Base-by-base conservation (phyloP, 139 green algal genomes). In the Ettlia oleoabundans region DNA sequence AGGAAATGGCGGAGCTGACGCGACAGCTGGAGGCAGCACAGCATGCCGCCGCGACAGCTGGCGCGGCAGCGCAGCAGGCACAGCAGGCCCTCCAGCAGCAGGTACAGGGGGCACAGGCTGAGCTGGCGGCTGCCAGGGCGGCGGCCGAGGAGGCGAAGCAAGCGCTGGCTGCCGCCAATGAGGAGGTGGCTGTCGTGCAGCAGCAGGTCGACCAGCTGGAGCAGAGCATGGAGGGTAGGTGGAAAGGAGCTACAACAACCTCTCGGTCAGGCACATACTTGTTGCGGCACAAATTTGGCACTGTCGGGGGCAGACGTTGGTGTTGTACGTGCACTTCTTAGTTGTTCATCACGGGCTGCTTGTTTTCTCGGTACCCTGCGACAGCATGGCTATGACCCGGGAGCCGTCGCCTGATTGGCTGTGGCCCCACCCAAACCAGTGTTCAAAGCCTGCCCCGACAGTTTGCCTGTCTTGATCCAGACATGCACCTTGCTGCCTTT, bases 161-260 rank as follows among this genome's bases (percentile, higher is more conserved):
- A 24, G 71, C 71, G 47, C 71, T 63, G 47, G 18, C 42, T 30
- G 71, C 58, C 32, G 30, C 41, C 1, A 42, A 41, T 6, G 65
- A 72, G 65, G 65, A 52, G 65, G 65, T 42, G 35, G 15, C 10
- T 47, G 18, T 15, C 1, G 32, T 72, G 65, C 35, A 19, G 65
- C 32, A 72, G 65, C 65, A 72, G 37, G 32, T 72, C 6, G 65
- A 28, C 18, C 55, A 65, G 55, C 55, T 65, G 55, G 55, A 65
- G 55, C 18, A 65, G 18, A 65, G 55, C 55, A 65, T 65, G 55
- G 21, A 28, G 21, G 47, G 47, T 58, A 15, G 47, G 47, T n/a
- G n/a, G n/a, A n/a, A n/a, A n/a, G n/a, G n/a, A n/a, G n/a, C n/a
- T n/a, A n/a, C n/a, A n/a, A n/a, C n/a, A n/a, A n/a, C n/a, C n/a